phyloP scores from a whole-genome alignment of 2,329 filamentous ascomycete genomes.

The Hypoxylon sp. region DNA sequence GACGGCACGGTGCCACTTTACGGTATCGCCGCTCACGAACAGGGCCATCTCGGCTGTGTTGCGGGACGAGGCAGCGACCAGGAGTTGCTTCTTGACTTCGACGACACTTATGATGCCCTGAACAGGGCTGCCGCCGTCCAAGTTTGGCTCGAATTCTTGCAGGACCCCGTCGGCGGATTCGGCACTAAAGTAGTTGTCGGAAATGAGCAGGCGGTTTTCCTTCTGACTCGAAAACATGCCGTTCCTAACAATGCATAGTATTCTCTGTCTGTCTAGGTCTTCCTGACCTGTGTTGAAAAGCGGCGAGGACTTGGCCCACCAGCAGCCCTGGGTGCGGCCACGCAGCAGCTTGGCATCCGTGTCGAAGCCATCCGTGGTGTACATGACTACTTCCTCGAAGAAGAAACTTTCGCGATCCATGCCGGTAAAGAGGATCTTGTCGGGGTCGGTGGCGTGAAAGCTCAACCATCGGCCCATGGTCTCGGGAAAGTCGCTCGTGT shows the following conservation, averaged over 20 bases:
- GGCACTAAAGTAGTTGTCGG: constrained; percentile 80
- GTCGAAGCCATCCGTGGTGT: constrained; percentile 88
- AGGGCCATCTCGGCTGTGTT: constrained; percentile 90
- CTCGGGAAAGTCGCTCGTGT: constrained; percentile 62
- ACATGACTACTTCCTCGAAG: constrained; percentile 70
- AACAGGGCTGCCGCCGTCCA: constrained; percentile 77
- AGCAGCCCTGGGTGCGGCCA: constrained; percentile 75
- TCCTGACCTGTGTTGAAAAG: constrained; percentile 75
- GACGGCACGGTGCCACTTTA: constrained; percentile 88
- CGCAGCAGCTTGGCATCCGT: constrained; percentile 70
- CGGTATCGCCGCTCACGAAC: constrained; percentile 84
- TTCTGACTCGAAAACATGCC: constrained; percentile 73
- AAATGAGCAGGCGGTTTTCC: constrained; percentile 80
- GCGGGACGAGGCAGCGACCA: constrained; percentile 81
- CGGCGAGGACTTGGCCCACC: constrained; percentile 83
- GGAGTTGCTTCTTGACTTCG: constrained; percentile 83
- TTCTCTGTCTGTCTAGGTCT: constrained; percentile 71
- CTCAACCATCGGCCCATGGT: constrained; percentile 61
- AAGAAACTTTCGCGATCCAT: constrained; percentile 71
- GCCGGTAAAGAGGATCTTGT: constrained; percentile 86
- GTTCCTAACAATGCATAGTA: constrained; percentile 82
- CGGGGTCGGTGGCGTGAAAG: constrained; percentile 84
- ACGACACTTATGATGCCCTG: constrained; percentile 84
- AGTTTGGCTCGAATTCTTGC: constrained; percentile 75
- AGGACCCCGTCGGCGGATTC: constrained; percentile 54